Evolutionary conservation across 306 rosid genomes (phyloP), one percentile per base, ranked within the genome.

Genomic region (Cicer bijugum): DNA sequence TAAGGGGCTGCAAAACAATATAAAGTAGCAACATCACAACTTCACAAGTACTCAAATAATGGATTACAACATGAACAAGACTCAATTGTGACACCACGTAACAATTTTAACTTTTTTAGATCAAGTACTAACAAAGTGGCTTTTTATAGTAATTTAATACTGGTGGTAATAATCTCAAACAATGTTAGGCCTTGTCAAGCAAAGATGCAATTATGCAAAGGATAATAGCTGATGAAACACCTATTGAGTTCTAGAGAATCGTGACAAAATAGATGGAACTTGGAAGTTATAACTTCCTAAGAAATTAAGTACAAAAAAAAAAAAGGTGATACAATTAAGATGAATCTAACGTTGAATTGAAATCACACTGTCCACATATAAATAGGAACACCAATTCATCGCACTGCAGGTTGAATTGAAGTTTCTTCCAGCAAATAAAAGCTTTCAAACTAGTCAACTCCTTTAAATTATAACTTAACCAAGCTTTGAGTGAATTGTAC

Each of bases 331-430:
- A 52, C 28, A 52, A 7, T 16, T 52, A 52, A 15, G 38, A 20
- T 20, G 38, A 56, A 56, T 6, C 62, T 20, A 56, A 37, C 38
- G 8, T 55, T 56, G 19, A 55, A 56, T 19, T 56, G n/a, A 56
- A 20, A 56, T 10, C 38, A 56, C 62, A 20, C 62, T 56, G 20
- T 35, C 39, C 62, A 20, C 12, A 10, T 56, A 56, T 10, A n/a
- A 56, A 56, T 56, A 6, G 38, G 62, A 56, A 56, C n/a, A 6
- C 4, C 38, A 56, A 56, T 20, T 56, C 62, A 56, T 56, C 20
- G 14, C 5, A 56, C 35, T 56, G 62, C 62, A 56, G 38, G 62
- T 56, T 20, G 37, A 55, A 19, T 55, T 55, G 38, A 56, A 56
- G 15, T 23, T 19, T 56, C 62, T 19, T 56, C 62, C 14, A 23